A percentile compares a stretch with the other conserved stretches of the same genome.
Evolutionary conservation across 176 grass and related monocot species (phyloP).

Genomic region (Ensete glaucum): DNA sequence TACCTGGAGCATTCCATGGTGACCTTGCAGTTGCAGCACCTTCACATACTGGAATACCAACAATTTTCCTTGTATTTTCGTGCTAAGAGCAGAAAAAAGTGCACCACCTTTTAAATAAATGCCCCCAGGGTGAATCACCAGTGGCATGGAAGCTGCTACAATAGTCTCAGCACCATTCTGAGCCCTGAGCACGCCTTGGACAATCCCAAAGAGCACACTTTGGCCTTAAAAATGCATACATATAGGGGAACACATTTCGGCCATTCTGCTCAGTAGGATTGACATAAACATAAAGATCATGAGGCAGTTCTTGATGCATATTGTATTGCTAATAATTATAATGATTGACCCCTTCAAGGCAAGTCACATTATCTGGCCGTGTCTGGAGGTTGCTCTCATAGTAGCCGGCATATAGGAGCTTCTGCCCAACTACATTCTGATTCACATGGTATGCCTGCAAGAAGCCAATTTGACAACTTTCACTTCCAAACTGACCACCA

Average conservation of each 20-base stretch:
- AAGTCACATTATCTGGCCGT: constrained; percentile 1
- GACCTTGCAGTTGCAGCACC: constrained; percentile 21
- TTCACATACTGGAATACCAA: constrained; percentile 24
- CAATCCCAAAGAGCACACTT: constrained; percentile 28
- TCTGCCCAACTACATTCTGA: constrained; percentile 4
- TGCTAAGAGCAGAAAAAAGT: constrained; percentile 18
- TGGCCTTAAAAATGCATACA: constrained; percentile 22
- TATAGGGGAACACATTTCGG: background rate
- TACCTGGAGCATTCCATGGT: constrained; percentile 22
- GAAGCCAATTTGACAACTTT: background rate
- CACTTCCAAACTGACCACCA: background rate
- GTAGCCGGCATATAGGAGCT: background rate
- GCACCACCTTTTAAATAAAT: constrained; percentile 24
- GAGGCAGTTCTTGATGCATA: constrained; percentile 18
- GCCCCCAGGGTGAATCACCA: constrained; percentile 16
- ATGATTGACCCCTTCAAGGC: constrained; percentile 9
- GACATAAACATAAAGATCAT: constrained; percentile 10
- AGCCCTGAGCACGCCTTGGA: constrained; percentile 20
- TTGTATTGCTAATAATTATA: constrained; percentile 17
- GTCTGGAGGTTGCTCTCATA: constrained; percentile 5
- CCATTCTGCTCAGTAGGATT: constrained; percentile 14
- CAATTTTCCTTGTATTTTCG: constrained; percentile 17
- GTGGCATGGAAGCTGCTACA: constrained; percentile 24
- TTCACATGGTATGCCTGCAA: constrained; percentile 17
- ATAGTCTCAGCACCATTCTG: constrained; percentile 24